phyloP scores from a whole-genome alignment of 1,284 basidiomycete species.

The Melampsora occidentalis region DNA sequence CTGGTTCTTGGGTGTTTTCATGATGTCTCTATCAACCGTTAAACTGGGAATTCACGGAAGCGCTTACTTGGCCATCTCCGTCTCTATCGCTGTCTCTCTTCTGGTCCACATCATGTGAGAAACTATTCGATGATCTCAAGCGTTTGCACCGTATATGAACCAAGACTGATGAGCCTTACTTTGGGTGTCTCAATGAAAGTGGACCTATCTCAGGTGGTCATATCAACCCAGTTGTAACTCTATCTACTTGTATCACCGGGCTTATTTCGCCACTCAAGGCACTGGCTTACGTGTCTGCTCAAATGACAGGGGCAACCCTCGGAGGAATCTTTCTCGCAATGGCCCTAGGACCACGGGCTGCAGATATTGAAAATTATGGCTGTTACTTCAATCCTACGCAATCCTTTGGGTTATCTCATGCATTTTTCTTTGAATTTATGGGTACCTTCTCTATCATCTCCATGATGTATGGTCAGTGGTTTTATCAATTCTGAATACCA shows the following conservation, averaged over 20 bases:
- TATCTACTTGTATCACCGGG: conserved; percentile 22
- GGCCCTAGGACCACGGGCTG: conserved; percentile 4
- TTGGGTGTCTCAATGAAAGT: background rate
- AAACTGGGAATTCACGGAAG: conserved; percentile 4
- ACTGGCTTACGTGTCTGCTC: conserved; percentile 17
- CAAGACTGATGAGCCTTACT: background rate
- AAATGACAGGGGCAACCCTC: conserved; percentile 21
- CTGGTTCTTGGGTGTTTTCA: conserved; percentile 26
- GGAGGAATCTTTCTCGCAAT: conserved; percentile 13
- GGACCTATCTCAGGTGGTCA: conserved; percentile 25
- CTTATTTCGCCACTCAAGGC: conserved; percentile 3
- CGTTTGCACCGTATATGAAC: background rate
- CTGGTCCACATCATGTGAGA: conserved; percentile 18
- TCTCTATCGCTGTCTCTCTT: background rate
- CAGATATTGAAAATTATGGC: conserved; percentile 16
- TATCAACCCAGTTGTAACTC: conserved; percentile 21
- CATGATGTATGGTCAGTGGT: conserved; percentile 30
- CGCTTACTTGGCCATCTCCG: conserved; percentile 6
- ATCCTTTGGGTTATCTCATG: conserved; percentile 7
- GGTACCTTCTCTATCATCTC: conserved; percentile 5
- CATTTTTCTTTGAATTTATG: conserved; percentile 28
- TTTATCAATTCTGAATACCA: background rate
- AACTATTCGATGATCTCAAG: background rate
- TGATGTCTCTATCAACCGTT: conserved; percentile 18
- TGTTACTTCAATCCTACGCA: conserved; percentile 21